Percentiles rank a stretch among this genome's conserved stretches.
phyloP scores from a whole-genome alignment of 495 filamentous ascomycete species.

The Parachaetomium inaequale region DNA sequence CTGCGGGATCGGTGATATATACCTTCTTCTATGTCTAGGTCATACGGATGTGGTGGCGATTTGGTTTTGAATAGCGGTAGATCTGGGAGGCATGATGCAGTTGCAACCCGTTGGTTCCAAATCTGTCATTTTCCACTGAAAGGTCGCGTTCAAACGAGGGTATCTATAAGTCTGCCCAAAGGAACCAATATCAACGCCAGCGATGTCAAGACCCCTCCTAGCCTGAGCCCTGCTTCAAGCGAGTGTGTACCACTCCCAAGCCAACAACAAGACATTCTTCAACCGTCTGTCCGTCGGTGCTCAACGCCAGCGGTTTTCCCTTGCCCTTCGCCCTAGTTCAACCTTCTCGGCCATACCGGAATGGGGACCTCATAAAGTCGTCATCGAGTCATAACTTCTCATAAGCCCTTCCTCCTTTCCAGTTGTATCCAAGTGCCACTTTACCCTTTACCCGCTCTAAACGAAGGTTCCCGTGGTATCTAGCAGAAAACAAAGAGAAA shows the following conservation, averaged over 20 bases:
- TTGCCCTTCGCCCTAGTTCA: too few species aligned
- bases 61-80: not conserved
- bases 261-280: too few species aligned
- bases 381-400: not conserved
- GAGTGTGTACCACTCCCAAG: not conserved
- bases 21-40: not conserved
- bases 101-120: not conserved
- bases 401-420: not conserved
- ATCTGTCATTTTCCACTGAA: not conserved
- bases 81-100: not conserved
- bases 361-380: too few species aligned
- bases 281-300: too few species aligned
- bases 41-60: not conserved
- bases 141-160: not conserved
- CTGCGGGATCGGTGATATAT: constrained; percentile 3
- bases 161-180: not conserved
- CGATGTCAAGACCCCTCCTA: not conserved
- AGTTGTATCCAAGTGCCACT: not conserved
- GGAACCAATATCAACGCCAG: not conserved
- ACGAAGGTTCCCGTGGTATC: not conserved
- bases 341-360: too few species aligned
- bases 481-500: not conserved
- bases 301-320: not conserved
- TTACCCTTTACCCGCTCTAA: not conserved
- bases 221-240: not conserved